Conservation (phyloP, 352 stramenopile genomes). For the Pythium brachiatum region DNA sequence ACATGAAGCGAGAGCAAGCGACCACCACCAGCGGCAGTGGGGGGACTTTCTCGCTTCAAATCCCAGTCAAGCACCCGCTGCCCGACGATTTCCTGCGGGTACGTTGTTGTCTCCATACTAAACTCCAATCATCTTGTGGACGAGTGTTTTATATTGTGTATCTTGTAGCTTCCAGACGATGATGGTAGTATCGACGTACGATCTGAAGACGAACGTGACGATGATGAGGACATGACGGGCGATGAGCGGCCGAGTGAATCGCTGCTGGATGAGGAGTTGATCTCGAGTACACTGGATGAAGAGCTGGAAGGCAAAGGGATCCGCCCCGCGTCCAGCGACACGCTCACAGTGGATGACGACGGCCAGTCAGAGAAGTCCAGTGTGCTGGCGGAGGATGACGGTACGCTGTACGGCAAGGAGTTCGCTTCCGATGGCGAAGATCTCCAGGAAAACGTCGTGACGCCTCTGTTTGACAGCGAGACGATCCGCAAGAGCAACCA, state of each 20-base stretch:
- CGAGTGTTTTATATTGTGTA: too few species aligned
- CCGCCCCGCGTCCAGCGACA: slow-evolving; percentile 4
- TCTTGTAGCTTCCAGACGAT: slow-evolving; percentile 48
- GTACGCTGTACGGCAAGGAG: slow-evolving; percentile 80
- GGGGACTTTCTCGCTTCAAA: slow-evolving; percentile 10
- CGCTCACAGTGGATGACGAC: slow-evolving; percentile 25
- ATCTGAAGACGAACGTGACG: slow-evolving; percentile 18
- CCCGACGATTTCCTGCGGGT: slow-evolving; percentile 80
- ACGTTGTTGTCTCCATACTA: slow-evolving; percentile 3
- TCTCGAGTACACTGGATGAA: slow-evolving; percentile 40
- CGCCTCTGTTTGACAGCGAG: slow-evolving; percentile 50
- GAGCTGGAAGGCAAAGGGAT: slow-evolving; percentile 42
- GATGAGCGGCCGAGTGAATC: slow-evolving; percentile 30
- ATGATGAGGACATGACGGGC: slow-evolving; percentile 36
- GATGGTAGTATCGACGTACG: slow-evolving; percentile 27
- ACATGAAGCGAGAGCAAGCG: slow-evolving; percentile 21
- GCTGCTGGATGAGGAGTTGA: slow-evolving; percentile 15
- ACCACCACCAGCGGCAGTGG: neutral
- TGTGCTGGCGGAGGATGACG: slow-evolving; percentile 70
- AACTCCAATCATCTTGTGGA: too few species aligned
- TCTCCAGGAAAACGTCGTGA: slow-evolving; percentile 53
- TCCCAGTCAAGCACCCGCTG: slow-evolving; percentile 68
- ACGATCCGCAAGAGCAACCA: slow-evolving; percentile 63
- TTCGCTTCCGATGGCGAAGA: slow-evolving; percentile 52
- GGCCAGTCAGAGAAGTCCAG: slow-evolving; percentile 64